Percentiles rank a stretch among this genome's conserved stretches.
phyloP scores from a whole-genome alignment of 2,329 filamentous ascomycete species.

The Cytospora piceae region DNA sequence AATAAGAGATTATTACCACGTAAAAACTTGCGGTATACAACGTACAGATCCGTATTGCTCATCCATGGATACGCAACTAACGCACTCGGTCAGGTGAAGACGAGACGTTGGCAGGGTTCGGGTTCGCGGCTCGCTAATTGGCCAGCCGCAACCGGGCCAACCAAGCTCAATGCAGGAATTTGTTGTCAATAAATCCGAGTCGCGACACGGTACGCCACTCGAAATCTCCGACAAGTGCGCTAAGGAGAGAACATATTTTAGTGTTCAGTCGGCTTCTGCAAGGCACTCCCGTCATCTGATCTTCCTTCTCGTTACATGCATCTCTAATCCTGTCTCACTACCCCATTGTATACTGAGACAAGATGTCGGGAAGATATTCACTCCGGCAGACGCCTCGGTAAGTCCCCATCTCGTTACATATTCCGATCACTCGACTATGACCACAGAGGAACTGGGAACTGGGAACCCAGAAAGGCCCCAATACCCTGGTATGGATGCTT shows the following conservation, averaged over 20 bases:
- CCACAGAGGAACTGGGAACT: too few relatives aligned
- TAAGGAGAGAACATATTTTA: background rate
- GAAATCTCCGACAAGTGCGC: background rate
- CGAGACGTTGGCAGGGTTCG: background rate
- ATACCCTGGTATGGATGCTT: background rate
- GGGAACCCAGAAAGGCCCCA: background rate
- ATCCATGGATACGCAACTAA: too few relatives aligned
- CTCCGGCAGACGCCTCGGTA: slow-evolving; percentile 30
- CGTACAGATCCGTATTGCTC: too few relatives aligned
- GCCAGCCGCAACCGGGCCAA: background rate
- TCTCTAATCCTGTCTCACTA: background rate
- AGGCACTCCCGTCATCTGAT: background rate
- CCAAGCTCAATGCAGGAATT: background rate
- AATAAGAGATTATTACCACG: too few relatives aligned
- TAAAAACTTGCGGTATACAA: too few relatives aligned
- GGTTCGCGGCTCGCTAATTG: background rate
- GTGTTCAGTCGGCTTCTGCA: background rate
- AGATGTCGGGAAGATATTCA: slow-evolving; percentile 28
- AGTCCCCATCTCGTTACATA: slow-evolving; percentile 7
- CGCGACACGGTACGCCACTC: slow-evolving; percentile 1
- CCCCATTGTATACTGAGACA: background rate
- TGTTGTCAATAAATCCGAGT: background rate
- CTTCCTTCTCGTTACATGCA: background rate
- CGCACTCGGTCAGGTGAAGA: background rate
- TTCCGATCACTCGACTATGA: background rate